These are phyloP conservation scores for Fusarium decemcellulare DNA, from an alignment of 2,329 filamentous ascomycete species.

Conservation along the genomic window DNA sequence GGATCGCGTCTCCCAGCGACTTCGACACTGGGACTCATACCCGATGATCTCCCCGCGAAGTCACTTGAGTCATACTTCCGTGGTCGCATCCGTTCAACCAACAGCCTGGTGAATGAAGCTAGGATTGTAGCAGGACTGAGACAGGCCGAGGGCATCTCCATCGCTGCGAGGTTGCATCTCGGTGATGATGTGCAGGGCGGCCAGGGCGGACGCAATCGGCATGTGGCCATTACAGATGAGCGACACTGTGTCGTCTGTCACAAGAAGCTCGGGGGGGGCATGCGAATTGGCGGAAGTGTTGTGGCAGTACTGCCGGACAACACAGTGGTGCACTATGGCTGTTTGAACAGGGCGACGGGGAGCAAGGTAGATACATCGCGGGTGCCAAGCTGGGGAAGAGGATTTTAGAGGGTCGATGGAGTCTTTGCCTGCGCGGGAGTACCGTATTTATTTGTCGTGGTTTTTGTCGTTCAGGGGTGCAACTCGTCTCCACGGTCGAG, in stretches of 20 bases:
- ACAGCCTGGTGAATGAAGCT: constrained; percentile 84
- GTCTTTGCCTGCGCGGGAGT: constrained; percentile 26
- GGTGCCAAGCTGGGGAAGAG: constrained; percentile 55
- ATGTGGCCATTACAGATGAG: constrained; percentile 89
- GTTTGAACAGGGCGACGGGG: constrained; percentile 68
- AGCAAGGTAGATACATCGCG: constrained; percentile 51
- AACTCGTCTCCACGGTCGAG: constrained; percentile 6
- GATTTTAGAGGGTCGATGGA: constrained; percentile 48
- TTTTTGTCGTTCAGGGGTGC: constrained; percentile 4
- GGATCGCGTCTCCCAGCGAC: constrained; percentile 91
- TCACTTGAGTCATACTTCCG: constrained; percentile 93
- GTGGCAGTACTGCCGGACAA: constrained; percentile 91
- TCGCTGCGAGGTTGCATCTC: constrained; percentile 80
- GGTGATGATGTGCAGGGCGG: constrained; percentile 73
- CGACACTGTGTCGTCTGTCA: constrained; percentile 92
- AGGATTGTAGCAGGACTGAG: constrained; percentile 83
- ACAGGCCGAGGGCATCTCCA: constrained; percentile 83
- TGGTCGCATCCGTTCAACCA: constrained; percentile 89
- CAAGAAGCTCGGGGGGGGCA: constrained; percentile 87
- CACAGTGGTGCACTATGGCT: constrained; percentile 86
- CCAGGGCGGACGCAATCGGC: constrained; percentile 68
- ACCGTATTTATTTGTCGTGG: constrained; percentile 21
- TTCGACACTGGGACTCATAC: constrained; percentile 89
- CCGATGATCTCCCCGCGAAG: constrained; percentile 81
- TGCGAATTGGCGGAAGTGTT: constrained; percentile 91